A percentile compares a stretch with the other conserved stretches of the same genome.
phyloP scores from a whole-genome alignment of 179 eudicot species.

The Carnegiea gigantea region DNA sequence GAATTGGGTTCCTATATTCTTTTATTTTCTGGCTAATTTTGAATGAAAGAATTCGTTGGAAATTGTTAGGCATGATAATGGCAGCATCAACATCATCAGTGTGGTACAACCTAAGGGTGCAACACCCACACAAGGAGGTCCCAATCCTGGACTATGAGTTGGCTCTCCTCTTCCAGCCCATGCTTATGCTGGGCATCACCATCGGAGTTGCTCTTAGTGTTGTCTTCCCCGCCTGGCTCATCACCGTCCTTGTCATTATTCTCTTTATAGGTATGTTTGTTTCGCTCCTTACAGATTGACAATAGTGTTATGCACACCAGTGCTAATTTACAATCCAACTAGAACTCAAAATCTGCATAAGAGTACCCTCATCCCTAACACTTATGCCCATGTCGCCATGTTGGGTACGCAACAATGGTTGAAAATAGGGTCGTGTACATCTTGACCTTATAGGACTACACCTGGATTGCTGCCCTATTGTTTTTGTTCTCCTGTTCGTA shows the following conservation, averaged over 20 bases:
- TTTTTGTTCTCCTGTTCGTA: no score
- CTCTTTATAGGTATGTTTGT: conserved; percentile 57
- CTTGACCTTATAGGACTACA: neutral
- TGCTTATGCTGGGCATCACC: conserved; percentile 99
- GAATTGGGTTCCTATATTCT: no score
- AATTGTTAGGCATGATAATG: conserved; percentile 86
- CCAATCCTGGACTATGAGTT: conserved; percentile 92
- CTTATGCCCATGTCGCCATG: no score
- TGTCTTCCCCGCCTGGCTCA: conserved; percentile 96
- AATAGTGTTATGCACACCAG: no score
- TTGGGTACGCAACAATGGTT: no score
- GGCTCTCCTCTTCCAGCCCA: conserved; percentile 93
- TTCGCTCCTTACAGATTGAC: no score
- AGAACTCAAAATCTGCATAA: no score
- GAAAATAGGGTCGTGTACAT: no score
- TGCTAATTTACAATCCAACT: no score
- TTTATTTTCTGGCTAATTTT: no score
- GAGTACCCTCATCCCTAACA: no score
- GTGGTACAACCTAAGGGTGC: conserved; percentile 91
- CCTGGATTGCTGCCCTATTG: neutral
- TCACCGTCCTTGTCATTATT: conserved; percentile 86
- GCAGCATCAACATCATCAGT: conserved; percentile 96
- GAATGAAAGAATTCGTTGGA: no score
- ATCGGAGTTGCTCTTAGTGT: conserved; percentile 89
- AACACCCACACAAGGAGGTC: conserved; percentile 82